Evolutionary conservation across 768 basidiomycete species (phyloP), one percentile per base, ranked within the genome.

Genomic region (Russula lepida): DNA sequence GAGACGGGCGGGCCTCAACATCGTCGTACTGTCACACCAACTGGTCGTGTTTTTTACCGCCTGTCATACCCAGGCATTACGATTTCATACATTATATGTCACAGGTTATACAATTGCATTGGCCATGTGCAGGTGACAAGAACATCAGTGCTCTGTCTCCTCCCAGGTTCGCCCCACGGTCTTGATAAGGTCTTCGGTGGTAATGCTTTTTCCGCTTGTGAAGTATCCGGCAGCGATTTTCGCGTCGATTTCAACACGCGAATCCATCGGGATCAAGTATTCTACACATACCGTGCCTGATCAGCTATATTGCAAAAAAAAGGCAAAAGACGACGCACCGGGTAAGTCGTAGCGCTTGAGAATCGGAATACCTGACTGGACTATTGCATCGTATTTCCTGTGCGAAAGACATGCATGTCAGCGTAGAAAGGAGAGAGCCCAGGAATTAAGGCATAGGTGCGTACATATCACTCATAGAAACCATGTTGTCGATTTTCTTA

Each of bases 161-260:
- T 94, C 92, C 92, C 92, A 95, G 1, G 88, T 82, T 59, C 92
- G 76, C 0, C 92, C 92, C 0, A 93, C 89, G 0, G 92, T 94
- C 80, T 88, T 90, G 55, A 83, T 74, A 39, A 95, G 74, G 72
- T 95, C 92, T 19, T 80, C 87, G 69, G 91, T 81, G 0, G 84
- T 85, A 44, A 95, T 70, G 68, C 86, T 78, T 72, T 89, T 89
- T 2, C 85, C 86, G 63, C 81, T 88, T 32, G 88, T 85, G 75
- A 91, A 95, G 72, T 98, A 98, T 8, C 94, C 95, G 5, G 91
- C 86, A 12, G 91, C 90, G 67, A 94, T 93, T 81, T 97, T 98
- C 37, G 95, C 95, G 66, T 97, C 92, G 64, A 95, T 97, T 76
- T 98, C 95, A 28, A 98, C 95, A 17, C 85, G 82, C 46, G 88